Conservation (phyloP, 2,329 filamentous ascomycete genomes). For the Ophiostoma novo-ulmi region DNA sequence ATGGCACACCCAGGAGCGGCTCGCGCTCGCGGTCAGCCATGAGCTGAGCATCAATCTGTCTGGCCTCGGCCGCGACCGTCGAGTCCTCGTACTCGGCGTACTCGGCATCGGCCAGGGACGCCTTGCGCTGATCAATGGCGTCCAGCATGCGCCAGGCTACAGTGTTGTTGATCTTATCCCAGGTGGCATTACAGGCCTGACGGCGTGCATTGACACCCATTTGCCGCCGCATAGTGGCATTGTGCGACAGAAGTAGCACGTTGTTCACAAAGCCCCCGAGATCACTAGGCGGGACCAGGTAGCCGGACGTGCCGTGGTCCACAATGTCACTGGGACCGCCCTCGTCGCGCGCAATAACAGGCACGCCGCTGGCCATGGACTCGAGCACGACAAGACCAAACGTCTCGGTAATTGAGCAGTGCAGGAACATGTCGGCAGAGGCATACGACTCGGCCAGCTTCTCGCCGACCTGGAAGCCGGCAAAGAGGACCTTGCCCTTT, state of each 20-base stretch:
- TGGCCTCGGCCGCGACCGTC: slow-evolving; percentile 23
- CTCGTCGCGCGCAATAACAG: slow-evolving; percentile 63
- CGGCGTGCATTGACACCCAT: slow-evolving; percentile 48
- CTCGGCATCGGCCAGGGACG: slow-evolving; percentile 29
- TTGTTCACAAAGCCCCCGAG: slow-evolving; percentile 53
- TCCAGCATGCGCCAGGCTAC: slow-evolving; percentile 60
- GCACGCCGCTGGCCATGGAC: slow-evolving; percentile 65
- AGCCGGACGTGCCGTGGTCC: slow-evolving; percentile 54
- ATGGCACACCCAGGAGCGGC: slow-evolving; percentile 22
- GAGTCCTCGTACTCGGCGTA: slow-evolving; percentile 23
- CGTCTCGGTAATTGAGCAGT: slow-evolving; percentile 67
- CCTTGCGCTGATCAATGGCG: slow-evolving; percentile 44
- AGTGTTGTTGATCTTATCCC: slow-evolving; percentile 67
- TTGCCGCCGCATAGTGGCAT: slow-evolving; percentile 40
- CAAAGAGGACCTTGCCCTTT: slow-evolving; percentile 57
- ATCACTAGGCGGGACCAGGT: slow-evolving; percentile 55
- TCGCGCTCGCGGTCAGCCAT: slow-evolving; percentile 17
- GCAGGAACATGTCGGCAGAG: slow-evolving; percentile 63
- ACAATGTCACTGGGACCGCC: slow-evolving; percentile 66
- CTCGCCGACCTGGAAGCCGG: slow-evolving; percentile 58
- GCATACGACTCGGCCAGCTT: slow-evolving; percentile 62
- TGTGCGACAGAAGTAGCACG: slow-evolving; percentile 46
- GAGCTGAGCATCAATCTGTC: slow-evolving; percentile 7
- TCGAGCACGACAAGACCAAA: slow-evolving; percentile 67
- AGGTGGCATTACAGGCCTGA: slow-evolving; percentile 59